These are phyloP conservation scores for Trichoderma citrinoviride DNA, from an alignment of 2,329 filamentous ascomycete genomes.

Conservation along the genomic window DNA sequence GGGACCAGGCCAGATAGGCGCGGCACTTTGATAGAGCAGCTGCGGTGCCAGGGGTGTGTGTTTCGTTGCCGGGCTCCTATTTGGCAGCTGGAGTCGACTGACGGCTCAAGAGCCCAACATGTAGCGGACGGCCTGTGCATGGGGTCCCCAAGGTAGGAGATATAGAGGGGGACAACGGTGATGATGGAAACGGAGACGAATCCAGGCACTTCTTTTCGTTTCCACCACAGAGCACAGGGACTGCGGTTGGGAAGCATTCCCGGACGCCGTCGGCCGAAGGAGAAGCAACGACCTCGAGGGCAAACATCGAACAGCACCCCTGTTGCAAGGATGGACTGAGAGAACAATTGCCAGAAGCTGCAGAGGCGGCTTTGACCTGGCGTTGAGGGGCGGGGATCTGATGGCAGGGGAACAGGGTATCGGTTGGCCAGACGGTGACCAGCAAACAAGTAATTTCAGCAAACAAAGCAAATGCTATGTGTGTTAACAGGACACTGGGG, in stretches of 20 bases:
- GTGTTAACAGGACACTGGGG: neutral
- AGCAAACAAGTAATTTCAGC: neutral
- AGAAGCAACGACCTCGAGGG: neutral
- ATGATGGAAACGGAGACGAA: neutral
- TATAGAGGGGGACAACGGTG: too few relatives aligned
- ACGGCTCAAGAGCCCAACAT: too few relatives aligned
- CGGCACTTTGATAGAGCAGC: neutral
- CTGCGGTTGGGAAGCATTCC: neutral
- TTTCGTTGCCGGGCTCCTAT: neutral
- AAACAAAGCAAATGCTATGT: neutral
- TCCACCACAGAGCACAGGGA: neutral
- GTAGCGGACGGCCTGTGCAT: too few relatives aligned
- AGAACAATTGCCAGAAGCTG: neutral
- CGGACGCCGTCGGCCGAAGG: neutral
- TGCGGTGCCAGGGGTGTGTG: neutral
- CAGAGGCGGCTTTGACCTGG: conserved; percentile 6
- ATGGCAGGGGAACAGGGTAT: neutral
- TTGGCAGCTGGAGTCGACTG: neutral
- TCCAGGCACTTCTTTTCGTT: neutral
- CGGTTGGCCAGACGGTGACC: neutral
- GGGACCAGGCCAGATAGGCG: neutral
- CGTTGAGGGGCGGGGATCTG: neutral
- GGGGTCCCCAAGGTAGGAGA: neutral
- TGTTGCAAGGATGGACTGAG: neutral
- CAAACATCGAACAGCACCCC: neutral